Evolutionary conservation across 192 early-diverging fungal species (phyloP).

Genomic region (Coemansia sp.): DNA sequence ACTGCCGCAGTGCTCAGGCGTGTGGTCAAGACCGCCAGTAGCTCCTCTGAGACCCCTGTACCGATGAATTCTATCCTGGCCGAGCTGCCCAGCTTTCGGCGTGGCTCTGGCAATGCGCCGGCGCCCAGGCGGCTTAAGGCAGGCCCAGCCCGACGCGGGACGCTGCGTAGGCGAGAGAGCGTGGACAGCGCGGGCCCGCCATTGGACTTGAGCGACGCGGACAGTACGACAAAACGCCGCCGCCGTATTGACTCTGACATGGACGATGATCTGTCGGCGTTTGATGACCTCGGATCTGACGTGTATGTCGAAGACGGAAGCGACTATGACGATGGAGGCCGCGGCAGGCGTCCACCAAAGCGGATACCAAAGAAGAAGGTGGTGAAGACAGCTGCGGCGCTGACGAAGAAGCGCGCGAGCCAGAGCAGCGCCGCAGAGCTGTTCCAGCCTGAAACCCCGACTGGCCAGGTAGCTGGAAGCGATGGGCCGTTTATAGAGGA

Average conservation of each 20-base stretch:
- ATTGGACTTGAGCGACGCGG: slow-evolving; percentile 2
- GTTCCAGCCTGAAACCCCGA: slow-evolving; percentile 27
- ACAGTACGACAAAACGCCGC: too few relatives aligned
- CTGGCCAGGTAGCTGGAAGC: slow-evolving; percentile 1
- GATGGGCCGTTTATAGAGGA: neutral
- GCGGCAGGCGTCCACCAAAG: neutral
- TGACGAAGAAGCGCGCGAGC: slow-evolving; percentile 14
- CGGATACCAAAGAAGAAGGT: neutral
- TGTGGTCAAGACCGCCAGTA: slow-evolving; percentile 13
- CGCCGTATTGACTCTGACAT: too few relatives aligned
- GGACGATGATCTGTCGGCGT: too few relatives aligned
- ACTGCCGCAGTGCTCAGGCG: slow-evolving; percentile 30
- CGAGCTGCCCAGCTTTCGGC: slow-evolving; percentile 43
- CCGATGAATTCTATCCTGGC: slow-evolving; percentile 29
- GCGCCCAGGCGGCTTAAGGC: neutral
- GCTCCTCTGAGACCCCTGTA: slow-evolving; percentile 3
- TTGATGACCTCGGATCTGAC: too few relatives aligned
- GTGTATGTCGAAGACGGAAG: too few relatives aligned
- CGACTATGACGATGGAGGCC: neutral
- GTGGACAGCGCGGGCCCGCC: neutral
- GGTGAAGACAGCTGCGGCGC: neutral
- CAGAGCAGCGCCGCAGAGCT: slow-evolving; percentile 5
- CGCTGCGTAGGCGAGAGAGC: neutral
- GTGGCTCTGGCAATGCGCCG: slow-evolving; percentile 5
- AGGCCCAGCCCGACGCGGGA: neutral